Evolutionary conservation across 78 protist species (phyloP).

Genomic region (Neovahlkampfia damariscottae): DNA sequence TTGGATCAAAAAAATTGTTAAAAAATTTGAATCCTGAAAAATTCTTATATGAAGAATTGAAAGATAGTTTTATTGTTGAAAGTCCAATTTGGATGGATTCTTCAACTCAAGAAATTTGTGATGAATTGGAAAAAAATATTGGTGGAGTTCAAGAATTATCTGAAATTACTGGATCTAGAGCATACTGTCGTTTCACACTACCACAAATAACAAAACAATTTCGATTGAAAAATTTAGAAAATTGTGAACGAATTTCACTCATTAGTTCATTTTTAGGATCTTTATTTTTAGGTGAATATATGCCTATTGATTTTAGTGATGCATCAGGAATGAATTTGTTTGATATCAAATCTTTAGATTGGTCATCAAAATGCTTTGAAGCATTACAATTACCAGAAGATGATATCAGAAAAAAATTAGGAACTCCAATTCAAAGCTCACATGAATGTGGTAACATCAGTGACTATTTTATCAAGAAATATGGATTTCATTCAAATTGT

Average conservation of each 20-base stretch:
- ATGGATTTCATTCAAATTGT: constrained; percentile 1
- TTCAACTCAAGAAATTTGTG: constrained; percentile 19
- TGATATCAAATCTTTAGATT: neutral
- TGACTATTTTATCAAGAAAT: constrained; percentile 8
- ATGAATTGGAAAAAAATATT: constrained; percentile 3
- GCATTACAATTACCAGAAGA: constrained; percentile 1
- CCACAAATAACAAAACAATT: constrained; percentile 18
- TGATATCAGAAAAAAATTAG: neutral
- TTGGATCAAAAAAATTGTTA: neutral
- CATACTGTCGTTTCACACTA: constrained; percentile 21
- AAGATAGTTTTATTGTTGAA: neutral
- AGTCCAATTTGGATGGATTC: constrained; percentile 34
- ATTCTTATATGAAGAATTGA: neutral
- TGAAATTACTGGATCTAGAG: constrained; percentile 18
- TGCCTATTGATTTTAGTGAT: constrained; percentile 26
- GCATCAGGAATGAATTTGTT: constrained; percentile 29
- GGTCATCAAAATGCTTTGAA: constrained; percentile 1
- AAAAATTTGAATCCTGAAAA: neutral
- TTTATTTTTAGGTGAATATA: constrained; percentile 14
- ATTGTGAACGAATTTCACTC: constrained; percentile 13
- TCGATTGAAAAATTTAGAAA: neutral
- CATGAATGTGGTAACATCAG: constrained; percentile 1
- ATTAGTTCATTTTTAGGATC: constrained; percentile 15
- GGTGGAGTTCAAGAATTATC: constrained; percentile 7
- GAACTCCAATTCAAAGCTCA: constrained; percentile 1